Conservation (phyloP, 495 filamentous ascomycete genomes). For the Lophiostoma macrostomum region DNA sequence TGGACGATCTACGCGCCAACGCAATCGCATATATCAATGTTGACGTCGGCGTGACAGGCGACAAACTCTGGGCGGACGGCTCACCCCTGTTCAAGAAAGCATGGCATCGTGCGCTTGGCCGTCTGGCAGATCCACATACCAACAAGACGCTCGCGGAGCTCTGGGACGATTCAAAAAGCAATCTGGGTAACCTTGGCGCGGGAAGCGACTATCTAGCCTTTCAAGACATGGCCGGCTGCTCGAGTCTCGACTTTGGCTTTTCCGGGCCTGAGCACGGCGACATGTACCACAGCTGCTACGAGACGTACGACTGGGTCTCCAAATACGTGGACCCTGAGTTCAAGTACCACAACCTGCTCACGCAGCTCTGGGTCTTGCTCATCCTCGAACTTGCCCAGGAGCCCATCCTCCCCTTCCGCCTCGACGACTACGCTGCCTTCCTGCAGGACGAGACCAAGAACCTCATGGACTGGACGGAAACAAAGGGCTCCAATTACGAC, state of each 20-base stretch:
- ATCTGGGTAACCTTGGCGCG: slow-evolving; percentile 65
- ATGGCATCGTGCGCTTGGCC: slow-evolving; percentile 67
- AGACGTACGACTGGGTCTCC: slow-evolving; percentile 84
- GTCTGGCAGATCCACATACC: slow-evolving; percentile 65
- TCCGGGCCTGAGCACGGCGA: slow-evolving; percentile 53
- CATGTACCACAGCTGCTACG: slow-evolving; percentile 83
- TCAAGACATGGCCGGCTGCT: slow-evolving; percentile 88
- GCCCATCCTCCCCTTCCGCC: slow-evolving; percentile 77
- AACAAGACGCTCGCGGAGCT: slow-evolving; percentile 72
- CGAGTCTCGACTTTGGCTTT: slow-evolving; percentile 85
- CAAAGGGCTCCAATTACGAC: slow-evolving; percentile 50
- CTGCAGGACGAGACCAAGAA: slow-evolving; percentile 60
- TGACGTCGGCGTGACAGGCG: slow-evolving; percentile 76
- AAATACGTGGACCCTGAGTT: slow-evolving; percentile 77
- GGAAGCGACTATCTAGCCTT: slow-evolving; percentile 91
- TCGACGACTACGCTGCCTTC: slow-evolving; percentile 67
- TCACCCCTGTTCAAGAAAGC: slow-evolving; percentile 73
- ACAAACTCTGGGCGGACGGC: slow-evolving; percentile 68
- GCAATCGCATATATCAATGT: slow-evolving; percentile 88
- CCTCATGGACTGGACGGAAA: slow-evolving; percentile 56
- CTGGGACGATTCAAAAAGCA: slow-evolving; percentile 65
- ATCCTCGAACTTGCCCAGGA: slow-evolving; percentile 79
- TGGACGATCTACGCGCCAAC: slow-evolving; percentile 56
- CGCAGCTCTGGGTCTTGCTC: slow-evolving; percentile 76
- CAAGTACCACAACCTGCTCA: slow-evolving; percentile 73